Base-by-base conservation (phyloP, 441 rosid genomes). In the Daphne laureola region DNA sequence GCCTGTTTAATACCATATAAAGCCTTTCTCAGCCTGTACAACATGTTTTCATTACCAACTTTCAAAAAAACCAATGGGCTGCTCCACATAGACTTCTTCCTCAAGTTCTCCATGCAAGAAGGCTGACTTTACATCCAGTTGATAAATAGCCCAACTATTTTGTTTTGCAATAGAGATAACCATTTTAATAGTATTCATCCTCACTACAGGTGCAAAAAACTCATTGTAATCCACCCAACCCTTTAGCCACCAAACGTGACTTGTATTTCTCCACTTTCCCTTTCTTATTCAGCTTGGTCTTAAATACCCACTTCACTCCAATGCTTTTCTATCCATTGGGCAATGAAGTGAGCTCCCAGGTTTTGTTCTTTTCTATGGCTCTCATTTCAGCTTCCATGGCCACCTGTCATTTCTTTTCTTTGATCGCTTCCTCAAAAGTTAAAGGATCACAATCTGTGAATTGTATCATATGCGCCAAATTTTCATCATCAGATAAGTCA, bases 231-330 rank as follows among this genome's bases (percentile, higher is more conserved):
- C 51, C 12, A 63, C 13, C 0, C 41, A 49, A 63, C 2, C 57
- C 53, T 44, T 64, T 50, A 2, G 51, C 68, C 0, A 64, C 58
- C 11, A 57, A 21, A 4, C 63, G 8, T 0, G 58, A 53, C 45
- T 57, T 57, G 15, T 27, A 47, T 38, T 62, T 62, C 6, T 62
- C 59, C 8, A 62, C 14, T 25, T 43, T 41, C 2, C 62, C 52
- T 0, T 26, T 0, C 15, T 57, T 12, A 3, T 46, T 57, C 0
- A 57, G 1, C 14, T 56, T 56, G 17, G 41, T 63, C n/a, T 56
- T 63, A 43, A 17, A 63, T 12, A 63, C 54, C 67, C 67, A 63
- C 36, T 63, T 63, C 5, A 63, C 67, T 9, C 68, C 47, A 50
- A 57, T 64, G 1, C 57, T 48, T 50, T 64, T 49, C 13, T 51